Evolutionary conservation across 208 protist genomes (phyloP).

Genomic region (Willaertia magna): DNA sequence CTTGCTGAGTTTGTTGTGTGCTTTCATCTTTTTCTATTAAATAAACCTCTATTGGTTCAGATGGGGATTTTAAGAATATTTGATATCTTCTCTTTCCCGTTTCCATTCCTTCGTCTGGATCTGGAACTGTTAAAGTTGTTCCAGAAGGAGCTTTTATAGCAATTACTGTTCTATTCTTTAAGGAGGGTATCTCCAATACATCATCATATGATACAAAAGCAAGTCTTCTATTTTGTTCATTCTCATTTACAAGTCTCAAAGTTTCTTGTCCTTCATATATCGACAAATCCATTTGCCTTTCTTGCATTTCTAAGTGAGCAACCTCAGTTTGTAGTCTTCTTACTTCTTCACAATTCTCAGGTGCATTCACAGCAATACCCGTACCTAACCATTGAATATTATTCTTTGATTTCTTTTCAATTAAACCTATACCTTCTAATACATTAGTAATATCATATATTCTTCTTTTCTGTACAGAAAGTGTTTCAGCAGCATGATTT

Average conservation of each 20-base stretch:
- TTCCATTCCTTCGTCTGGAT: constrained; percentile 30
- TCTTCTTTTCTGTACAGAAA: constrained; percentile 44
- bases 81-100: background rate
- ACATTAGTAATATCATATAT: constrained; percentile 63
- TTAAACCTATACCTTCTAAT: constrained; percentile 47
- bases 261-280: background rate
- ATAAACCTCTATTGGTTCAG: background rate
- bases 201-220: constrained; percentile 36
- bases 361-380: constrained; percentile 12
- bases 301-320: background rate
- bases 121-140: constrained; percentile 42
- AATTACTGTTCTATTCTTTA: constrained; percentile 40
- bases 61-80: background rate
- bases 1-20: background rate
- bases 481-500: constrained; percentile 36
- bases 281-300: background rate
- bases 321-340: constrained; percentile 5
- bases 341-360: constrained; percentile 8
- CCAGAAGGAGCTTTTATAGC: constrained; percentile 43
- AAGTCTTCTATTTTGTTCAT: background rate
- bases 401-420: constrained; percentile 53
- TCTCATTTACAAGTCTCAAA: background rate
- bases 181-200: constrained; percentile 21
- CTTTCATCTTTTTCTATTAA: background rate
- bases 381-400: constrained; percentile 41